Percentiles rank a stretch among this genome's conserved stretches.
Conservation (phyloP, 257 asterid genomes). For the Gentiana straminea region DNA sequence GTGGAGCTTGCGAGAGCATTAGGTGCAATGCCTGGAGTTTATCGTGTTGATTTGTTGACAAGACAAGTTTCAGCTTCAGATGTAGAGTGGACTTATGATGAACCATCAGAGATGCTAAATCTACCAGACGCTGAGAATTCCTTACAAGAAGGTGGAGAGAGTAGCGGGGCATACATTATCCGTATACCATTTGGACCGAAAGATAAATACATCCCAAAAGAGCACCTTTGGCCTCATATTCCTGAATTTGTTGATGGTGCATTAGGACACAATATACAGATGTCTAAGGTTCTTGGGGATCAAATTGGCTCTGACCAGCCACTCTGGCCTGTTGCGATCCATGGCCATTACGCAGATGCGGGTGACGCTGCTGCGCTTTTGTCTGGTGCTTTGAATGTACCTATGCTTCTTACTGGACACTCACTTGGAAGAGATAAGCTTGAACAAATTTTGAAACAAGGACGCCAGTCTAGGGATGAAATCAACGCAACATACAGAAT, state of each 20-base stretch:
- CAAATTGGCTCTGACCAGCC: slow-evolving; percentile 52
- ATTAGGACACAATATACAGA: slow-evolving; percentile 48
- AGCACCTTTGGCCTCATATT: slow-evolving; percentile 65
- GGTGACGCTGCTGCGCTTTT: slow-evolving; percentile 68
- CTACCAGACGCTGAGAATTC: slow-evolving; percentile 37
- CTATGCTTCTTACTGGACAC: slow-evolving; percentile 72
- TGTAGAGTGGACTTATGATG: slow-evolving; percentile 65
- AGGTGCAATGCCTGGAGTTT: slow-evolving; percentile 73
- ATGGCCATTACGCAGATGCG: slow-evolving; percentile 77
- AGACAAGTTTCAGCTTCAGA: slow-evolving; percentile 59
- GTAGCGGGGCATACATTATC: slow-evolving; percentile 68
- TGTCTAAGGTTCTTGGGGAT: slow-evolving; percentile 68
- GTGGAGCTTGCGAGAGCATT: slow-evolving; percentile 78
- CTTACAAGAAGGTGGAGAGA: slow-evolving; percentile 48
- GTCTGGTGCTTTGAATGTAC: slow-evolving; percentile 65
- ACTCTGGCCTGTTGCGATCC: slow-evolving; percentile 72
- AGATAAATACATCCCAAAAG: slow-evolving; percentile 65
- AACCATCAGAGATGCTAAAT: slow-evolving; percentile 67
- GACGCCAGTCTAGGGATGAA: slow-evolving; percentile 67
- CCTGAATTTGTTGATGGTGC: slow-evolving; percentile 79
- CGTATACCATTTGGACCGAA: slow-evolving; percentile 73
- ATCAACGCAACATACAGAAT: slow-evolving; percentile 59
- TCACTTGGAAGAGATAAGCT: slow-evolving; percentile 74
- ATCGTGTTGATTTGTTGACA: slow-evolving; percentile 69
- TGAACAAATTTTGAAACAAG: slow-evolving; percentile 71